Evolutionary conservation across 371 early-diverging fungal genomes (phyloP).

Genomic region (Sporodiniella umbellata): DNA sequence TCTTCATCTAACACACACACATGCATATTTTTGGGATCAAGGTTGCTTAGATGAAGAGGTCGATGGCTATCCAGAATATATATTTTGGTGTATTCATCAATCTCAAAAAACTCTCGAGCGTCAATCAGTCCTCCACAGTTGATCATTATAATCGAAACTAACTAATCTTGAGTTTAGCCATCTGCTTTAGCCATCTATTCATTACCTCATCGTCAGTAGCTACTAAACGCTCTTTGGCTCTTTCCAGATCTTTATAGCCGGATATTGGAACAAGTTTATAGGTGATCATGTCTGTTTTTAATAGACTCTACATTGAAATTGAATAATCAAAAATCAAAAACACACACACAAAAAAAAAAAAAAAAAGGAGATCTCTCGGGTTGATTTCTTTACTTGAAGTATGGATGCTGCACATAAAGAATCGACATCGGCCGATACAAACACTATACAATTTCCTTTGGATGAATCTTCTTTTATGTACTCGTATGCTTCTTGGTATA

Average conservation of each 20-base stretch:
- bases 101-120: conserved; percentile 58
- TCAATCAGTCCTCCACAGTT: conserved; percentile 87
- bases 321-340: neutral
- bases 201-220: conserved; percentile 29
- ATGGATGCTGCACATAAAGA: conserved; percentile 84
- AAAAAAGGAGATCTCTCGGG: neutral
- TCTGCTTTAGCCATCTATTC: too few species aligned
- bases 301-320: conserved; percentile 38
- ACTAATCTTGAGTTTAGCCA: too few species aligned
- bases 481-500: conserved; percentile 44
- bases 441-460: conserved; percentile 57
- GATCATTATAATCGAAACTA: conserved; percentile 75
- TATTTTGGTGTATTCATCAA: conserved; percentile 54
- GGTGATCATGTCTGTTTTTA: conserved; percentile 72
- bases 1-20: conserved; percentile 80
- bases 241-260: conserved; percentile 64
- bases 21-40: conserved; percentile 60
- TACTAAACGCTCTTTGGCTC: conserved; percentile 51
- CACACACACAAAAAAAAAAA: conserved; percentile 1
- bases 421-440: conserved; percentile 84
- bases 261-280: conserved; percentile 80
- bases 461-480: conserved; percentile 43
- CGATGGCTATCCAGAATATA: conserved; percentile 87
- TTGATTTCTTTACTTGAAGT: conserved; percentile 55
- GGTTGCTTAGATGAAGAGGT: conserved; percentile 78